Base-by-base conservation (phyloP, 1,284 basidiomycete species). In the Gymnopus androsaceus region DNA sequence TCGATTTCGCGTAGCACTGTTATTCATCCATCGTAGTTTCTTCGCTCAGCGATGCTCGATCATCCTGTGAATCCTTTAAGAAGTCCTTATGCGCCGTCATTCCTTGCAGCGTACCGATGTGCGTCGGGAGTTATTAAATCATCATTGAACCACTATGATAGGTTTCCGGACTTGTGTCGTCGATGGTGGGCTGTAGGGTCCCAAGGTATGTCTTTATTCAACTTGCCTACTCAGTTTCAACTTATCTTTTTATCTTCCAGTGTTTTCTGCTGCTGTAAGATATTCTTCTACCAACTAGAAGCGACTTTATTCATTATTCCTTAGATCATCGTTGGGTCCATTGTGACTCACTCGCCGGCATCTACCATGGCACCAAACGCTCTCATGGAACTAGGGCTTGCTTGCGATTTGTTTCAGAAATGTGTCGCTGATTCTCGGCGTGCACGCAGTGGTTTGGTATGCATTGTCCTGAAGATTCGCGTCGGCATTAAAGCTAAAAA, bases 21-120 rank as follows among this genome's bases (percentile, higher is more conserved):
- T 85, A 11, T 81, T 79, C 61, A 72, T 85, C 31, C 83, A 85
- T 61, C 74, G 83, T 51, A 83, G 79, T 57, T 86, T 81, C 69
- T 85, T 85, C 59, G 80, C 81, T 0, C 81, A 83, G 81, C 84
- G 1, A 77, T 86, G 75, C 69, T 82, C 14, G 82, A 85, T 60
- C 76, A 80, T 62, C 84, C 83, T 33, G 69, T 70, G 11, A 85
- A 85, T 60, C 83, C 84, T 14, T 70, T 85, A 17, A 75, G 81
- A 38, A 85, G 84, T 61, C 80, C 81, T 5, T 86, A 81, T 57
- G 82, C 84, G 3, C 84, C 83, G 0, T 85, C 83, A 3, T 85
- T 84, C 63, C 72, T 85, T 27, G 83, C 84, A 9, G 79, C 83
- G 40, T 85, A 84, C 63, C 74, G 82, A 58, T 83, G 81, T 61